Base-by-base conservation (phyloP, 768 basidiomycete genomes). In the Tephrocybe sp. region DNA sequence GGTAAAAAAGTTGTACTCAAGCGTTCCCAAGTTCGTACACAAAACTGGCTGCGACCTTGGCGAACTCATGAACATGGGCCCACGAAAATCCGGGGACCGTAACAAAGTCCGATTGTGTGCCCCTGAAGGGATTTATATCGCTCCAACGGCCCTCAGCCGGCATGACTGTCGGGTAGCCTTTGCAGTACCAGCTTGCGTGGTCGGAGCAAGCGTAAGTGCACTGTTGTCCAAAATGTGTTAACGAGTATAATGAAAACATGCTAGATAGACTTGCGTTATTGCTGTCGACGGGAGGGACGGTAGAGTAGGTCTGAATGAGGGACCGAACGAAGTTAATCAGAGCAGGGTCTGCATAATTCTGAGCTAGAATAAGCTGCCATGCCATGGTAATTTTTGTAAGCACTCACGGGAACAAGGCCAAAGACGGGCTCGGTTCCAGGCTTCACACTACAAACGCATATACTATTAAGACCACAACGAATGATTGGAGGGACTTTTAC, bases 181-280 rank as follows among this genome's bases (percentile, higher is more conserved):
- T 79, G 64, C 77, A 77, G 40, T 62, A 65, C 83, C 83, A 85
- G 20, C 79, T 78, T 20, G 83, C 84, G 57, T 86, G 86, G 60
- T 87, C 85, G 30, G 81, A 83, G 66, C 86, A 88, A 28, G 84
- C 84, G 56, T 86, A 86, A 12, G 81, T 84, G 61, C 59, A 60
- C 56, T 56, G 24, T n/a, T n/a, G n/a, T n/a, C n/a, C n/a, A 18
- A 33, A 24, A 6, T 11, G 15, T 6, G 23, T 18, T 11, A 17
- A 32, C 3, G 10, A 3, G 32, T 3, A 32, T 30, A 33, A 12
- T 17, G 10, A 25, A 17, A 24, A 42, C 23, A 24, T 17, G 34
- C 34, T 7, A 30, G 14, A 45, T 45, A 62, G 68, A 46, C 18
- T 66, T 67, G 63, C 74, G 70, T 39, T 68, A 65, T 57, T 75